phyloP scores from a whole-genome alignment of 78 protist genomes.

The Isochrysis galbana region DNA sequence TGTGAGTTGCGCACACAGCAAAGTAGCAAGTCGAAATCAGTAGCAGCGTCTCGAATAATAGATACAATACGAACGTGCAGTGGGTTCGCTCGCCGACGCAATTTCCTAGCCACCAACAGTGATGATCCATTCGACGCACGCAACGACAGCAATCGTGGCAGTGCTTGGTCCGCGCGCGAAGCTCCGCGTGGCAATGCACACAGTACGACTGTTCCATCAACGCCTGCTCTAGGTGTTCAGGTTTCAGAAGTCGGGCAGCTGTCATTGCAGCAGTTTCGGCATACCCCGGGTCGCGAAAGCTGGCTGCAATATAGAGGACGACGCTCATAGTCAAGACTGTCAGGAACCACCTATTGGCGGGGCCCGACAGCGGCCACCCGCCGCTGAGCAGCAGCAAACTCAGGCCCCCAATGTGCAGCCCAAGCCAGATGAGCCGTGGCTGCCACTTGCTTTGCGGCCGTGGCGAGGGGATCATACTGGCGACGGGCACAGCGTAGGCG shows the following conservation, averaged over 20 bases:
- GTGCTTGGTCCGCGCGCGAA: background rate
- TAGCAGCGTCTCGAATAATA: background rate
- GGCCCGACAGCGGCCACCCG: background rate
- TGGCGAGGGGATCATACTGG: background rate
- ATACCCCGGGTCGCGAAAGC: background rate
- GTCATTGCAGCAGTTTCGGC: background rate
- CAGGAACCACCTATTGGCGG: background rate
- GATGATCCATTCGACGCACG: slow-evolving; percentile 8
- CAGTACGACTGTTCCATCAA: background rate
- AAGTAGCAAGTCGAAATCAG: no score
- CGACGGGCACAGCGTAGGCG: no score
- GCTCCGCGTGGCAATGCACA: background rate
- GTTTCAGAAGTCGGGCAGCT: background rate
- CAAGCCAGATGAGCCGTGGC: background rate
- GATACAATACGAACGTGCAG: background rate
- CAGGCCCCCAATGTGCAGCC: background rate
- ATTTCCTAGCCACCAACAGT: slow-evolving; percentile 6
- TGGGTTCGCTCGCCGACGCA: slow-evolving; percentile 27
- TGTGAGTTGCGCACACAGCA: no score
- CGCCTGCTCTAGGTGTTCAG: background rate
- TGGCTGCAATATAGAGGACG: background rate
- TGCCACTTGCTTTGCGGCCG: background rate
- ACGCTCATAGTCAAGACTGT: background rate
- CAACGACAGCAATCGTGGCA: background rate
- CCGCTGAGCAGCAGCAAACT: background rate